These are phyloP conservation scores for Cryptosporidium tyzzeri DNA, from an alignment of 169 alveolate species.

Conservation along the genomic window DNA sequence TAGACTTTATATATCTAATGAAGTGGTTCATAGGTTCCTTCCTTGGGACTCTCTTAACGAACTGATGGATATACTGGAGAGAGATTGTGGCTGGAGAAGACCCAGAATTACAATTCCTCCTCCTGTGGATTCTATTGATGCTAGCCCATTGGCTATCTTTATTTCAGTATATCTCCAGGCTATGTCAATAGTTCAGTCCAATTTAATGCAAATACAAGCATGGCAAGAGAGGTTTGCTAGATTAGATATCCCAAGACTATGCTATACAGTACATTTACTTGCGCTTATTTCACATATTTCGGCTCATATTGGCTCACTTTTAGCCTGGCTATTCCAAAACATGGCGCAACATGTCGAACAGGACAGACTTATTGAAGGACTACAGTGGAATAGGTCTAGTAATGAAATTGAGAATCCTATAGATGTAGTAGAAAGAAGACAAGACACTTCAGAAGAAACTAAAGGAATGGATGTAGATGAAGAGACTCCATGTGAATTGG, in stretches of 20 bases:
- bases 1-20: constrained; percentile 63
- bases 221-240: constrained; percentile 76
- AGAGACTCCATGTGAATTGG: not conserved
- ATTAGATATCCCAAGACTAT: constrained; percentile 60
- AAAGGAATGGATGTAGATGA: not conserved
- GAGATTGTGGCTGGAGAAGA: constrained; percentile 68
- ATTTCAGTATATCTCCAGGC: constrained; percentile 65
- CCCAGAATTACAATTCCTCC: constrained; percentile 75
- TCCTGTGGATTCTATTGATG: constrained; percentile 31
- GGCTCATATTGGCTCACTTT: constrained; percentile 55
- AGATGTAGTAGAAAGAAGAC: not conserved
- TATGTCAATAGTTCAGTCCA: constrained; percentile 36
- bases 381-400: constrained; percentile 42
- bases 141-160: constrained; percentile 55
- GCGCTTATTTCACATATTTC: constrained; percentile 67
- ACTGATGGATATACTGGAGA: constrained; percentile 32
- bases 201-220: constrained; percentile 67
- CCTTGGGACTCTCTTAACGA: constrained; percentile 75
- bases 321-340: constrained; percentile 75
- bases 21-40: constrained; percentile 50
- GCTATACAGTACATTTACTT: constrained; percentile 61
- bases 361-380: constrained; percentile 38
- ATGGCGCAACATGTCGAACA: constrained; percentile 73
- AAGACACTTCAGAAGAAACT: not conserved
- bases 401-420: not conserved